Evolutionary conservation across 805 yeast species (phyloP).

Genomic region (Geotrichum ghanense): DNA sequence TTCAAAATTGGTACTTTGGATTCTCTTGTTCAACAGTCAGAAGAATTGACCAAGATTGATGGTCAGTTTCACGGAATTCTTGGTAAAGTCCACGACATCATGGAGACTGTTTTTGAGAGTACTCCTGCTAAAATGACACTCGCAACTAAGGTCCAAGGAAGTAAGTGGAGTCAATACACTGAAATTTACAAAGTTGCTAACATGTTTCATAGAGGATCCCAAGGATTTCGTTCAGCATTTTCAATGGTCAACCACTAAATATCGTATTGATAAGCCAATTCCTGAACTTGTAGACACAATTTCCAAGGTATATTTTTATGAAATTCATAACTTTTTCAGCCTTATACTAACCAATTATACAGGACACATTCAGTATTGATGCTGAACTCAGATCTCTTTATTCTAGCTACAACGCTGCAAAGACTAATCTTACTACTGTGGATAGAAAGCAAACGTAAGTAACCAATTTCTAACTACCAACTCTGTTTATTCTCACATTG

Average conservation of each 20-base stretch:
- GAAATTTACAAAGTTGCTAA: constrained; percentile 9
- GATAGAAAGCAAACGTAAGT: constrained; percentile 66
- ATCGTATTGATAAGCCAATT: constrained; percentile 73
- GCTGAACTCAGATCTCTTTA: constrained; percentile 71
- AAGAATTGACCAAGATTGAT: constrained; percentile 77
- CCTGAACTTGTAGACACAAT: constrained; percentile 60
- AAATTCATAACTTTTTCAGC: background rate
- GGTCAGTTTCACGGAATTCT: constrained; percentile 61
- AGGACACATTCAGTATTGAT: constrained; percentile 74
- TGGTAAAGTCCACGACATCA: constrained; percentile 64
- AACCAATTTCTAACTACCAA: constrained; percentile 3
- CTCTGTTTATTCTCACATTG: background rate
- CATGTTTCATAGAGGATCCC: constrained; percentile 28
- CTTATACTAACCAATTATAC: background rate
- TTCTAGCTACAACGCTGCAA: constrained; percentile 68
- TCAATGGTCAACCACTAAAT: constrained; percentile 82
- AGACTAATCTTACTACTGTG: constrained; percentile 72
- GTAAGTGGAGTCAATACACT: constrained; percentile 2
- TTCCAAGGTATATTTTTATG: constrained; percentile 27
- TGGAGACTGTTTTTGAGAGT: constrained; percentile 37
- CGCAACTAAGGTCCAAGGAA: constrained; percentile 40
- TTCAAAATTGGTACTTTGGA: constrained; percentile 95
- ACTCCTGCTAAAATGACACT: constrained; percentile 33
- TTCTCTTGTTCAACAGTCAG: constrained; percentile 79
- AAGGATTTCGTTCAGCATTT: constrained; percentile 62